These are phyloP conservation scores for Cryptococcus sp. DNA, from an alignment of 1,284 basidiomycete species.

Conservation along the genomic window DNA sequence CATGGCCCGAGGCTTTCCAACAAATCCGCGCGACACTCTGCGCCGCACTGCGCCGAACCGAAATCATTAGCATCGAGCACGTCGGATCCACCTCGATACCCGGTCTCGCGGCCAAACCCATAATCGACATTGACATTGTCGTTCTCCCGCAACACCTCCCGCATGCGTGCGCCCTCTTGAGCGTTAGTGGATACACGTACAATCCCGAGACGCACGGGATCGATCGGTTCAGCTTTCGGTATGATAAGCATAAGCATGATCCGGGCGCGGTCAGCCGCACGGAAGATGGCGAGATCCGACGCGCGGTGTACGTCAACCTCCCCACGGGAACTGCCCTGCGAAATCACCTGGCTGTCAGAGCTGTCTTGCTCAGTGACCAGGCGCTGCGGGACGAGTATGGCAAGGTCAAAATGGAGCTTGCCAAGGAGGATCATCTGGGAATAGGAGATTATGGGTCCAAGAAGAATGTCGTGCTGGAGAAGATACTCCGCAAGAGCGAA, in stretches of 20 bases:
- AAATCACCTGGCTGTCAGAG: conserved; percentile 22
- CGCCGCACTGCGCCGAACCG: not conserved
- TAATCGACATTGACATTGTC: conserved; percentile 33
- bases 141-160: conserved; percentile 10
- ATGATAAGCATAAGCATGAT: conserved; percentile 15
- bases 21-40: conserved; percentile 10
- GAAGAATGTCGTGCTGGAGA: conserved; percentile 3
- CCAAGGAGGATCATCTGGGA: conserved; percentile 2
- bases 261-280: conserved; percentile 13
- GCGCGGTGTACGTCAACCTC: conserved; percentile 15
- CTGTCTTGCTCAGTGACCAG: conserved; percentile 13
- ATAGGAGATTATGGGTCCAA: conserved; percentile 15
- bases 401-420: conserved; percentile 11
- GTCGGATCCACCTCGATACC: conserved; percentile 31
- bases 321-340: conserved; percentile 4
- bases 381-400: conserved; percentile 22
- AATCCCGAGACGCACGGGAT: conserved; percentile 7
- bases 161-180: conserved; percentile 2
- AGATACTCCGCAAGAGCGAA: conserved; percentile 2
- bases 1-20: conserved; percentile 16
- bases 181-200: conserved; percentile 15
- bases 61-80: conserved; percentile 17
- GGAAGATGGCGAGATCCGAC: conserved; percentile 14
- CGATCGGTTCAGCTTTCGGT: conserved; percentile 13
- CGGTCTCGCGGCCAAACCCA: conserved; percentile 23